Percentiles rank a stretch among this genome's conserved stretches.
Evolutionary conservation across 306 rosid species (phyloP).

Genomic region (Heteromeles arbutifolia): DNA sequence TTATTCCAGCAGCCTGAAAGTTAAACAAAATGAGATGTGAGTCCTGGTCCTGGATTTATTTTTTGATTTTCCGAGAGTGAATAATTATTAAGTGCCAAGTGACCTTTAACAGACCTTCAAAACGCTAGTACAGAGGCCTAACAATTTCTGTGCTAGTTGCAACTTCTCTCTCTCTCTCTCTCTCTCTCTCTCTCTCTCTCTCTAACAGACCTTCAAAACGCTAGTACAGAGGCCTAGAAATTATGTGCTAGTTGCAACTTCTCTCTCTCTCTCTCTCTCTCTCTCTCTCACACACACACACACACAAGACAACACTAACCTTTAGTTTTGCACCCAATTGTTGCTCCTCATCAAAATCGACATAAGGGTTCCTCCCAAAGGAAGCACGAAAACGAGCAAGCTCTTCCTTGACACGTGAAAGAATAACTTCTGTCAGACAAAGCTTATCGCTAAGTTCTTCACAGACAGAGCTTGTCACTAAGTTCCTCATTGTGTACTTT

Average conservation of each 20-base stretch:
- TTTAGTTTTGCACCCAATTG: slow-evolving; percentile 53
- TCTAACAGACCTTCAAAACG: slow-evolving; percentile 54
- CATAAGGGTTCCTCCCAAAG: slow-evolving; percentile 31
- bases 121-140: slow-evolving; percentile 58
- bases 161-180: slow-evolving; percentile 23
- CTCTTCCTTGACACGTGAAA: slow-evolving; percentile 65
- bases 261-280: background rate
- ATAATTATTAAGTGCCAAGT: background rate
- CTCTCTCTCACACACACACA: background rate
- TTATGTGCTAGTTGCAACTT: slow-evolving; percentile 66
- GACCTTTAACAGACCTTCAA: slow-evolving; percentile 47
- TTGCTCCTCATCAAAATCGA: slow-evolving; percentile 74
- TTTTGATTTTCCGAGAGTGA: slow-evolving; percentile 6
- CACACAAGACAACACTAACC: slow-evolving; percentile 35
- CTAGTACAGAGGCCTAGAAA: slow-evolving; percentile 56
- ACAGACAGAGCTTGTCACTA: slow-evolving; percentile 43
- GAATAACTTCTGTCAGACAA: slow-evolving; percentile 39
- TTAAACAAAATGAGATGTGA: background rate
- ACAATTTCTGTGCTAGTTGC: slow-evolving; percentile 63
- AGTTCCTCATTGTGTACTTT: slow-evolving; percentile 72
- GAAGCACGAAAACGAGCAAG: slow-evolving; percentile 52
- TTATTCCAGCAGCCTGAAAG: slow-evolving; percentile 75
- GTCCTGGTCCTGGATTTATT: background rate
- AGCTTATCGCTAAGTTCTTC: slow-evolving; percentile 32
- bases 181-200: background rate